Evolutionary conservation across 192 early-diverging fungal species (phyloP).

Genomic region (Rhizophagus sp.): DNA sequence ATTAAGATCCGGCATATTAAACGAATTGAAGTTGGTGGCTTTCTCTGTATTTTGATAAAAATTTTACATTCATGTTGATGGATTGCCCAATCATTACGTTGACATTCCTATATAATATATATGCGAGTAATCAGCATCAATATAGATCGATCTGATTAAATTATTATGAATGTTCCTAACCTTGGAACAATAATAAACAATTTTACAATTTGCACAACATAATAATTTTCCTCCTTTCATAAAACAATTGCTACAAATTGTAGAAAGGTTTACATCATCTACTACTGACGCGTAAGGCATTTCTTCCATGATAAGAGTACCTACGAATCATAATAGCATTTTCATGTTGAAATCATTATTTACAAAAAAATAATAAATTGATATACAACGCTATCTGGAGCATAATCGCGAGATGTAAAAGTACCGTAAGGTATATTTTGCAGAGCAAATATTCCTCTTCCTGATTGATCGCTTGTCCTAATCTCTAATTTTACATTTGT

Average conservation of each 20-base stretch:
- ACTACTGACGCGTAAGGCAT: constrained; percentile 25
- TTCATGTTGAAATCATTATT: neutral
- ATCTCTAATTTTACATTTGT: neutral
- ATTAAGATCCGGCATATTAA: constrained; percentile 35
- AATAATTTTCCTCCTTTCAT: neutral
- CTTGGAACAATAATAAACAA: constrained; percentile 22
- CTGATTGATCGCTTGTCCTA: neutral
- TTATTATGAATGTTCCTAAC: constrained; percentile 2
- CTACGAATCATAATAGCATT: neutral
- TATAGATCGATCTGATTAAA: neutral
- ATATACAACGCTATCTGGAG: neutral
- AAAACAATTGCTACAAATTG: constrained; percentile 28
- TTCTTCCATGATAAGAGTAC: constrained; percentile 24
- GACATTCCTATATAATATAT: constrained; percentile 21
- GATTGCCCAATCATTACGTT: constrained; percentile 34
- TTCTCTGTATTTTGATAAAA: constrained; percentile 27
- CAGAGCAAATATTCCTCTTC: constrained; percentile 3
- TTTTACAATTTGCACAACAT: constrained; percentile 22
- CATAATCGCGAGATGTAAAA: neutral
- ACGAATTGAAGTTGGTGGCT: constrained; percentile 39
- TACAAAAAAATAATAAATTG: neutral
- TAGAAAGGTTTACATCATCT: constrained; percentile 24
- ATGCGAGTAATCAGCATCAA: neutral
- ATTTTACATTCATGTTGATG: constrained; percentile 45
- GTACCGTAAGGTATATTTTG: constrained; percentile 4